Evolutionary conservation across 257 asterid genomes (phyloP).

Genomic region (Catharanthus roseus): DNA sequence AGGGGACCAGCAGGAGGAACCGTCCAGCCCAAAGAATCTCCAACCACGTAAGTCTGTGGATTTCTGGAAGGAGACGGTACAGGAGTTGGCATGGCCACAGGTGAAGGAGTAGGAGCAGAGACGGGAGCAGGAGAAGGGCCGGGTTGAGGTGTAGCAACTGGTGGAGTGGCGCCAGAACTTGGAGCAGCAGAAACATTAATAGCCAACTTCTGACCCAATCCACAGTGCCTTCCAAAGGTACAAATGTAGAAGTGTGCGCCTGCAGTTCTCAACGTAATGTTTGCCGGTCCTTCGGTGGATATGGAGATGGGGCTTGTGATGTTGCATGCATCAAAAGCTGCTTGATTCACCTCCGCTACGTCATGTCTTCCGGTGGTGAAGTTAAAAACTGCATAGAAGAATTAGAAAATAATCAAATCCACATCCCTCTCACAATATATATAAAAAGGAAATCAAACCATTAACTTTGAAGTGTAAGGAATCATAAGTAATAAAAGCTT

Average conservation of each 20-base stretch:
- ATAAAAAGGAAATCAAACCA: no score
- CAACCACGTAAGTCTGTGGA: constrained; percentile 41
- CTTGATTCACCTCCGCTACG: constrained; percentile 52
- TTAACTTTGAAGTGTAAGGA: no score
- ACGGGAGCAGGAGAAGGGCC: constrained; percentile 23
- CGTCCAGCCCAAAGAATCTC: constrained; percentile 58
- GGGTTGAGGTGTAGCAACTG: constrained; percentile 9
- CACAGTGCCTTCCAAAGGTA: constrained; percentile 41
- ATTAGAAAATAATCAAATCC: neutral
- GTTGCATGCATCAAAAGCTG: constrained; percentile 45
- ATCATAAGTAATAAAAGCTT: no score
- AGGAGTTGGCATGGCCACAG: constrained; percentile 22
- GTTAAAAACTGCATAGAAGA: constrained; percentile 47
- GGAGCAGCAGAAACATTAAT: constrained; percentile 48
- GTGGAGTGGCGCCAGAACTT: constrained; percentile 21
- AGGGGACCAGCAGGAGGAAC: constrained; percentile 46
- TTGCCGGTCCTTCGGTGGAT: constrained; percentile 41
- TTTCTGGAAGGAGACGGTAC: constrained; percentile 36
- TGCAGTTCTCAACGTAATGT: constrained; percentile 35
- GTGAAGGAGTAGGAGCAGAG: constrained; percentile 29
- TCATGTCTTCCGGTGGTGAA: constrained; percentile 37
- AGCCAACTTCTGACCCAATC: constrained; percentile 47
- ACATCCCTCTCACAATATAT: no score
- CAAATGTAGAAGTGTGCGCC: constrained; percentile 62
- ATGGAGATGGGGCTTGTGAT: constrained; percentile 37